Percentiles rank a stretch among this genome's conserved stretches.
Conservation (phyloP, 441 rosid species). For the Macaranga tanarius region DNA sequence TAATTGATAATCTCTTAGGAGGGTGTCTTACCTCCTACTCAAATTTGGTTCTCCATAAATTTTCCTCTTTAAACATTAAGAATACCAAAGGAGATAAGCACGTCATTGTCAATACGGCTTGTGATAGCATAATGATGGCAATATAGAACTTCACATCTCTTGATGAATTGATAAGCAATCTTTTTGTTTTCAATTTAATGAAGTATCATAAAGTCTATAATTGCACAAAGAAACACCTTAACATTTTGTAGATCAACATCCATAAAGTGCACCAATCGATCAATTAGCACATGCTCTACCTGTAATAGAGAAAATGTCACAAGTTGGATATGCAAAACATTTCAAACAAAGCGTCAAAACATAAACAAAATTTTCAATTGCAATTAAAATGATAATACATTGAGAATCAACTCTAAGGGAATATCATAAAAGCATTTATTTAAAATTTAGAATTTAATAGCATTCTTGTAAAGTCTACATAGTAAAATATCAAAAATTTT, state of each 20-base stretch:
- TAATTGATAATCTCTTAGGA: background rate
- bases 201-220: conserved; percentile 4
- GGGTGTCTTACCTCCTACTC: background rate
- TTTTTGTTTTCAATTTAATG: background rate
- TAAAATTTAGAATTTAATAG: background rate
- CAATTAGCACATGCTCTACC: conserved; percentile 84
- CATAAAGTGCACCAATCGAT: conserved; percentile 66
- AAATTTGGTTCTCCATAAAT: background rate
- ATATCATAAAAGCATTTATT: background rate
- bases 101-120: background rate
- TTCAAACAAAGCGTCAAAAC: conserved; percentile 7
- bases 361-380: background rate
- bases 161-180: background rate
- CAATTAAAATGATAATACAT: background rate
- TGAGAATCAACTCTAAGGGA: background rate
- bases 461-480: background rate
- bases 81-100: too few relatives aligned
- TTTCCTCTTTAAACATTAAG: background rate
- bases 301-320: conserved; percentile 29
- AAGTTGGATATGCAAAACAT: conserved; percentile 16
- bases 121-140: background rate
- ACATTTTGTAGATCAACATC: conserved; percentile 70
- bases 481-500: background rate
- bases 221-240: conserved; percentile 47
- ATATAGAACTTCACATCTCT: background rate